Evolutionary conservation across 2,329 filamentous ascomycete species (phyloP), one percentile per base, ranked within the genome.

Genomic region (Alternaria angustiovoidea): DNA sequence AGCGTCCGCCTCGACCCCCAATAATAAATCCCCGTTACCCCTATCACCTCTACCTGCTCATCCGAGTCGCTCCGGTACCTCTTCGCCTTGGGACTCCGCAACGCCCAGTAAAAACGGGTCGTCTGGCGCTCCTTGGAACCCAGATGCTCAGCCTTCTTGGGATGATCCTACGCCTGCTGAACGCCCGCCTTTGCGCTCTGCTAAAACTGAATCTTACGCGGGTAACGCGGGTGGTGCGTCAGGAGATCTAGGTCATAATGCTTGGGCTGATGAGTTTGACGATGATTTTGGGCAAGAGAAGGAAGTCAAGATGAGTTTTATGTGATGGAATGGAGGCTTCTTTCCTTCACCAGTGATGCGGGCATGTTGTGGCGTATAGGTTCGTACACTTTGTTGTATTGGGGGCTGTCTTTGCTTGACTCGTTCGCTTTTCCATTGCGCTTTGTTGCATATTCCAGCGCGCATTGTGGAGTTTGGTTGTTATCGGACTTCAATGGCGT

Each of bases 301-400:
- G 67, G 81, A 83, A 60, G 74, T 84, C 39, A 75, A 80, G 71
- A 83, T 84, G 82, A 81, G 80, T 24, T 84, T 84, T 57, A 73
- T 73, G 71, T 74, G 54, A 68, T 51, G 32, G 11, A n/a, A 38
- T 8, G 6, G 24, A 11, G 12, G 12, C 16, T 32, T 42, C 4
- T 36, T 9, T 32, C 26, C 14, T 38, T 38, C 6, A n/a, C 16
- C 7, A 20, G 22, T n/a, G 34, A 49, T 26, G 20, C 36, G 46
- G 20, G 39, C 39, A 22, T 22, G 11, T 22, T 24, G 20, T 7
- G 39, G 46, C 46, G 30, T 38, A 26, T 49, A 14, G 20, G 18
- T 14, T 48, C 4, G 46, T 24, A 14, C 7, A 9, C 18, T 0
- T 24, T 42, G 5, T 24, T 24, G 39, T 22, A 22, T 42, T 24